phyloP scores from a whole-genome alignment of 2,329 filamentous ascomycete species.

The Cercospora berteroae region DNA sequence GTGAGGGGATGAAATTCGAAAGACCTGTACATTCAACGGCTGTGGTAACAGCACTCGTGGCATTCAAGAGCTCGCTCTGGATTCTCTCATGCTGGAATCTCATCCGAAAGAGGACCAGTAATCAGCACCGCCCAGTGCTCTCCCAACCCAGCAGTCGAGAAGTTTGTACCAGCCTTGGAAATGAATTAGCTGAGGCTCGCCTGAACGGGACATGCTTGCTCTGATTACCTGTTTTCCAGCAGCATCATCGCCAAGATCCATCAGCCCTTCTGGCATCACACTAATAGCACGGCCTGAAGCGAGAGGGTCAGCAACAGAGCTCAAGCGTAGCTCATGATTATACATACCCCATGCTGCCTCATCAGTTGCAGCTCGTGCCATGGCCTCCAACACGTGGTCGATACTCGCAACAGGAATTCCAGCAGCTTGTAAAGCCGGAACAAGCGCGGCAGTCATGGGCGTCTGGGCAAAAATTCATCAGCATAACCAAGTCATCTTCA shows the following conservation, averaged over 20 bases:
- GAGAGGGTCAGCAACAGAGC: background rate
- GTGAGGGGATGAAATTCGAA: too few species aligned
- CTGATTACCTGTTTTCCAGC: background rate
- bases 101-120: conserved; percentile 5
- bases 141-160: background rate
- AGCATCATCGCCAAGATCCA: conserved; percentile 5
- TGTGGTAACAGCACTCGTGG: background rate
- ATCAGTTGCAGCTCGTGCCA: conserved; percentile 1
- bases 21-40: background rate
- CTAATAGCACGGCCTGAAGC: conserved; percentile 1
- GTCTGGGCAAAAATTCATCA: background rate
- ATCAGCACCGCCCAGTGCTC: conserved; percentile 9
- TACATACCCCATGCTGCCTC: conserved; percentile 9
- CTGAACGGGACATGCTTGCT: too few species aligned
- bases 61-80: background rate
- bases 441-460: conserved; percentile 2
- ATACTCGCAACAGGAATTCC: background rate
- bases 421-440: background rate
- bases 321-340: background rate
- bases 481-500: too few species aligned
- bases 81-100: background rate
- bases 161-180: background rate
- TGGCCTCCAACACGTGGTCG: conserved; percentile 4
- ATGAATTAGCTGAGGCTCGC: background rate
- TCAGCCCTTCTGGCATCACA: conserved; percentile 7